Percentiles rank a stretch among this genome's conserved stretches.
phyloP scores from a whole-genome alignment of 1,139 yeast species.

The Blastobotrys serpentis region DNA sequence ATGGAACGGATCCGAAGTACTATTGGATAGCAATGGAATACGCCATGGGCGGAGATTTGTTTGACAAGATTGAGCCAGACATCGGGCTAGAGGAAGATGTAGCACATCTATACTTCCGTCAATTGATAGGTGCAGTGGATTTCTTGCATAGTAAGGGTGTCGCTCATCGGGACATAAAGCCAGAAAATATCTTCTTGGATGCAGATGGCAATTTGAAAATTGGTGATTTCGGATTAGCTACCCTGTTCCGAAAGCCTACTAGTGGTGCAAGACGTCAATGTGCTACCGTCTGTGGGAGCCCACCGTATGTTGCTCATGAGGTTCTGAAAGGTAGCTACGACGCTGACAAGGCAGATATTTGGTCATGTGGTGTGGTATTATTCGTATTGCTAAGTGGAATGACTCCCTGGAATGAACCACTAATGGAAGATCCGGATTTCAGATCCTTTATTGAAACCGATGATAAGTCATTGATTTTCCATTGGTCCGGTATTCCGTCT shows the following conservation, averaged over 20 bases:
- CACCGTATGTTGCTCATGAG: conserved; percentile 75
- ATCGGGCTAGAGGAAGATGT: conserved; percentile 63
- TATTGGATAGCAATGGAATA: conserved; percentile 64
- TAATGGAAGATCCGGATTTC: conserved; percentile 49
- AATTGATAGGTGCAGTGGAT: conserved; percentile 54
- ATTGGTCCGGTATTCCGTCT: conserved; percentile 54
- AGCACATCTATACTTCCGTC: conserved; percentile 66
- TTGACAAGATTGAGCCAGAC: conserved; percentile 74
- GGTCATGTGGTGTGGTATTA: conserved; percentile 64
- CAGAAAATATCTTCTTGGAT: conserved; percentile 82
- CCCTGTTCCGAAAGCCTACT: conserved; percentile 53
- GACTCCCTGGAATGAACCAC: conserved; percentile 67
- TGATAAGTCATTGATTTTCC: conserved; percentile 44
- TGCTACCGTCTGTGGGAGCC: conserved; percentile 45
- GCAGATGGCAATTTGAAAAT: conserved; percentile 60
- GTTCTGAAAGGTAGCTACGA: conserved; percentile 42
- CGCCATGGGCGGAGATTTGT: conserved; percentile 69
- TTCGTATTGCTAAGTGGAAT: conserved; percentile 61
- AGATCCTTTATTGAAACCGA: conserved; percentile 42
- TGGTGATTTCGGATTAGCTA: conserved; percentile 68
- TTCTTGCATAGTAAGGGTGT: conserved; percentile 69
- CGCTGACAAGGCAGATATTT: conserved; percentile 47
- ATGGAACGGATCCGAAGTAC: conserved; percentile 53
- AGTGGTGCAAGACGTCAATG: conserved; percentile 58
- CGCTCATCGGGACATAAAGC: conserved; percentile 87